phyloP scores from a whole-genome alignment of 2,329 filamentous ascomycete genomes.

The Botrytis elliptica region DNA sequence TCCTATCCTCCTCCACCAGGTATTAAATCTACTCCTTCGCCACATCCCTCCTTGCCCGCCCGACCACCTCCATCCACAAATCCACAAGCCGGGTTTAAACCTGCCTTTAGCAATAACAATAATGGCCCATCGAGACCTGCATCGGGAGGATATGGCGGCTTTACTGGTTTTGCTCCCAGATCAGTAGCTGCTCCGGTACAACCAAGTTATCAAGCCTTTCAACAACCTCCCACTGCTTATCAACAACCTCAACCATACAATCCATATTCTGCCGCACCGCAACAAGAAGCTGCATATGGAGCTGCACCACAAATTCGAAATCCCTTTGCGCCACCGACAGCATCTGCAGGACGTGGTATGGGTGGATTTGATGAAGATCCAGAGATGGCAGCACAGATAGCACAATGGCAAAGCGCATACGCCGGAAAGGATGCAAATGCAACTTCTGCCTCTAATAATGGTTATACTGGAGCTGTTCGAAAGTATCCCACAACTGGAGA shows the following conservation, averaged over 20 bases:
- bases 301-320: constrained; percentile 72
- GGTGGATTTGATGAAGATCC: constrained; percentile 58
- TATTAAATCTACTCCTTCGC: constrained; percentile 48
- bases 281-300: constrained; percentile 44
- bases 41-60: constrained; percentile 69
- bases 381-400: constrained; percentile 86
- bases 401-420: constrained; percentile 93
- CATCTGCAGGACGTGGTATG: constrained; percentile 41
- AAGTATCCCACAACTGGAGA: constrained; percentile 43
- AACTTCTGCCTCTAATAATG: constrained; percentile 35
- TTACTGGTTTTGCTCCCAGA: constrained; percentile 59
- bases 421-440: constrained; percentile 57
- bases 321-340: constrained; percentile 69
- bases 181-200: constrained; percentile 49
- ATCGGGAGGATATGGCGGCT: constrained; percentile 40
- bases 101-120: constrained; percentile 25
- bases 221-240: constrained; percentile 35
- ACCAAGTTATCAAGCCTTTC: constrained; percentile 30
- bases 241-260: constrained; percentile 31
- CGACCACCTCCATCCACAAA: constrained; percentile 63
- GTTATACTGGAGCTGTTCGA: constrained; percentile 38
- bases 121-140: constrained; percentile 31
- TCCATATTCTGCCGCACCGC: constrained; percentile 29
- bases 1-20: constrained; percentile 86
- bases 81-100: constrained; percentile 31